Evolutionary conservation across 345 rosid genomes (phyloP), one percentile per base, ranked within the genome.

Genomic region (Microcos paniculata): DNA sequence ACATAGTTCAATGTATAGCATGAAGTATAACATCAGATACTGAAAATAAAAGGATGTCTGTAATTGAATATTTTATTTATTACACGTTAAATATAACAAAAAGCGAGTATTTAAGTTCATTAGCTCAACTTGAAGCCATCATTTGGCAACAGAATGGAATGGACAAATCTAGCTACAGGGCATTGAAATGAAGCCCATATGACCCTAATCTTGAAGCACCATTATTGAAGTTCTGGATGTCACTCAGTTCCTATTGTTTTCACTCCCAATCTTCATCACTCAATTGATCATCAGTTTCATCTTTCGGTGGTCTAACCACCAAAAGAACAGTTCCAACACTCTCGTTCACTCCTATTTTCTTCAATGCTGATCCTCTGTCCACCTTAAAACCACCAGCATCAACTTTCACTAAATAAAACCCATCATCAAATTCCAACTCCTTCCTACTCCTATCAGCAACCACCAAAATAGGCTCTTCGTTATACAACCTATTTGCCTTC

Each of bases 191-290:
- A 48, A 51, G 46, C 8, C 30, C 43, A 10, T 35, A 28, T 42
- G 72, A 72, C 40, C 43, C 42, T n/a, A 8, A 62, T 48, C 24
- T 74, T 42, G 33, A 38, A 57, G 80, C 63, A 42, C 45, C 83
- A 66, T 84, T 69, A 62, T 81, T 84, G 48, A 73, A 77, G 19
- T 67, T 31, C 67, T 31, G 66, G 74, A 82, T 62, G 71, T 38
- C 61, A 6, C 33, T 51, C 51, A 45, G 11, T 49, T 67, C 28
- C 65, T 30, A 71, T 69, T 70, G 75, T 52, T 40, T 8, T 88
- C 83, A 95, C 14, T 95, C 97, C 97, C 97, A 95, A 77, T 87
- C 94, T 55, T 89, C 90, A 67, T 93, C 87, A 38, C 83, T 76
- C 78, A 82, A 53, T 72, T 87, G 88, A 82, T 90, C 89, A 65